Base-by-base conservation (phyloP, 345 rosid genomes). In the Linum lewisii region DNA sequence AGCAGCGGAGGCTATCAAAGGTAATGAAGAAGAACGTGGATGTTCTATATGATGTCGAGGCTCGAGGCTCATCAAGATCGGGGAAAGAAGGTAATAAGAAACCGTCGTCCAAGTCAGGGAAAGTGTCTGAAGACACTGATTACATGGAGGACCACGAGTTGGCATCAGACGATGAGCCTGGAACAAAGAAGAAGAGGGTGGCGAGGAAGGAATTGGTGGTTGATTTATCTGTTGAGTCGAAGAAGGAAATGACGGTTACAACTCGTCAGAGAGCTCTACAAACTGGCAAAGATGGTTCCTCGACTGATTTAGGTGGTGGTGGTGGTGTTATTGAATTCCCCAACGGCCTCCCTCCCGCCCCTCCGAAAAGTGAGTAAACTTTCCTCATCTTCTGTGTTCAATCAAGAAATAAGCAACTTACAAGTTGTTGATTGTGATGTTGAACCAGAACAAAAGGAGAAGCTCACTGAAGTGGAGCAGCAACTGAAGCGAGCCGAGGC, bases 401-500 rank as follows among this genome's bases (percentile, higher is more conserved):
- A 29, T 29, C 34, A 29, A 5, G 7, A 29, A 8, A 4, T 29
- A 29, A 4, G 7, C 4, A 29, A 29, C 5, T 29, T 29, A 29
- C 34, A 4, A 1, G n/a, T n/a, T 56, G 49, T 26, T 66, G 22
- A 10, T 56, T 44, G 7, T 36, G 42, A 25, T 51, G 37, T 62
- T 50, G 53, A 66, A 54, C 51, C 68, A 90, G 97, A 78, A 77
- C 91, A 82, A 74, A 93, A 86, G 79, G 95, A 87, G 78, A 82
- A 75, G 66, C 96, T 89, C 69, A 8, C 97, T 26, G 97, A 85
- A 36, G 73, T 77, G 49, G 97, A 94, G 70, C 90, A 79, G 76
- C 99, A 90, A 71, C 55, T 85, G 29, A 94, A 90, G 84, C 90
- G 90, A 73, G 74, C 84, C 0, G 97, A 94, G 77, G 96, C 95